Base-by-base conservation (phyloP, 2,329 filamentous ascomycete genomes). In the Fusarium sulawesiense region DNA sequence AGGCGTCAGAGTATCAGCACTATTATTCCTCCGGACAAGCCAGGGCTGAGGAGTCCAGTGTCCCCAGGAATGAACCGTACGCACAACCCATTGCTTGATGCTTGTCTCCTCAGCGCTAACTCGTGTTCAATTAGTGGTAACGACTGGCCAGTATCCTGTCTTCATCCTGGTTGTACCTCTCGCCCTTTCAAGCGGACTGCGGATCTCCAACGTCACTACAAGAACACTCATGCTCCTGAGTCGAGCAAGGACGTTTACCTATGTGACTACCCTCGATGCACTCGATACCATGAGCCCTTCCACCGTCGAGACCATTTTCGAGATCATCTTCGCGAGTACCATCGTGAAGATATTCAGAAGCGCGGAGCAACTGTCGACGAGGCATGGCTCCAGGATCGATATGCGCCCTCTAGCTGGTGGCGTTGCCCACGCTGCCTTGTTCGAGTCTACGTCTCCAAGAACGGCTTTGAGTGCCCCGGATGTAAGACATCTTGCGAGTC, bases 241-340 rank as follows among this genome's bases (percentile, higher is more conserved):
- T 76, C 77, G 20, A 72, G 81, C 49, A 85, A 84, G 67, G 78
- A 81, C 14, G 76, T 79, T 20, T 86, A 80, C 71, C 76, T 74
- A 21, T 89, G 87, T 76, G 86, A 88, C 79, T 88, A 87, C 71
- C 75, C 78, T 20, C 79, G 76, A 54, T 88, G 87, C 73, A 64
- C 75, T 25, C 83, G 87, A 10, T 78, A 77, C 29, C 73, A 75
- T 8, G 77, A 81, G 4, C 83, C 86, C 3, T 88, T 89, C 72
- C 80, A 81, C 69, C 83, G 87, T 34, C 82, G 84, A 32, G 87
- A 89, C 66, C 87, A 89, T 77, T 87, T 83, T 73, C 82, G 87
- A 40, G 86, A 88, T 60, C 87, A 89, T 74, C 81, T 87, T 40
- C 83, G 87, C 32, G 83, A 86, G 47, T 86, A 80, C 66, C 87